These are phyloP conservation scores for Prunus mume DNA, from an alignment of 306 rosid genomes.

Conservation along the genomic window DNA sequence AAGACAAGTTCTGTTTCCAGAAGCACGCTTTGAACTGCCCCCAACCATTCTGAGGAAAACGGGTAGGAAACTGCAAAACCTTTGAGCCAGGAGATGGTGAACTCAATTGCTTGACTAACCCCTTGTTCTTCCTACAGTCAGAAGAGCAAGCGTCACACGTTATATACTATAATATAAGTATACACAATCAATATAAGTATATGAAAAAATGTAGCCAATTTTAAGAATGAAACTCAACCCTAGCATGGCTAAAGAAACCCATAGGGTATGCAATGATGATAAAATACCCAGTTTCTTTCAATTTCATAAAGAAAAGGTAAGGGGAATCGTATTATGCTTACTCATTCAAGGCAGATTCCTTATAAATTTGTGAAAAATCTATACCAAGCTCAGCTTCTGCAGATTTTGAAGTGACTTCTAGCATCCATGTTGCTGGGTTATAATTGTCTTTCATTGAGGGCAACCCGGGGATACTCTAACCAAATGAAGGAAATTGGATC, in stretches of 20 bases:
- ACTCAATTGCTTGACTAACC: slow-evolving; percentile 44
- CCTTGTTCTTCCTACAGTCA: slow-evolving; percentile 51
- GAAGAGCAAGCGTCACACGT: neutral
- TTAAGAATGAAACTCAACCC: no score
- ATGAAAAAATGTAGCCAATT: no score
- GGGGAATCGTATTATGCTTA: slow-evolving; percentile 24
- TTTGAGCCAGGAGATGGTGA: slow-evolving; percentile 48
- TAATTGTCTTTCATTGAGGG: slow-evolving; percentile 58
- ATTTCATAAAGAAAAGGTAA: neutral
- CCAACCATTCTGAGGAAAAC: slow-evolving; percentile 52
- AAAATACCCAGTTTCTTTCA: neutral
- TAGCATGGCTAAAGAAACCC: no score
- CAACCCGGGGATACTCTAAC: slow-evolving; percentile 58
- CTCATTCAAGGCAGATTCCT: slow-evolving; percentile 46
- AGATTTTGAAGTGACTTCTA: slow-evolving; percentile 54
- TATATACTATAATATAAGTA: no score
- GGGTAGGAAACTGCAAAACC: slow-evolving; percentile 48
- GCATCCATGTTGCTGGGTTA: slow-evolving; percentile 78
- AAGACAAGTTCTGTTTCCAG: slow-evolving; percentile 68
- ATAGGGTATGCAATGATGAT: no score
- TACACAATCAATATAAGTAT: neutral
- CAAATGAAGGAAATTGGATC: slow-evolving; percentile 16
- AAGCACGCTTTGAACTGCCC: slow-evolving; percentile 64
- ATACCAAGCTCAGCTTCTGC: slow-evolving; percentile 51
- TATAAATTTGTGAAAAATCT: slow-evolving; percentile 61